Percentiles rank a stretch among this genome's conserved stretches.
phyloP scores from a whole-genome alignment of 257 asterid species.

The Scutellaria barbata region DNA sequence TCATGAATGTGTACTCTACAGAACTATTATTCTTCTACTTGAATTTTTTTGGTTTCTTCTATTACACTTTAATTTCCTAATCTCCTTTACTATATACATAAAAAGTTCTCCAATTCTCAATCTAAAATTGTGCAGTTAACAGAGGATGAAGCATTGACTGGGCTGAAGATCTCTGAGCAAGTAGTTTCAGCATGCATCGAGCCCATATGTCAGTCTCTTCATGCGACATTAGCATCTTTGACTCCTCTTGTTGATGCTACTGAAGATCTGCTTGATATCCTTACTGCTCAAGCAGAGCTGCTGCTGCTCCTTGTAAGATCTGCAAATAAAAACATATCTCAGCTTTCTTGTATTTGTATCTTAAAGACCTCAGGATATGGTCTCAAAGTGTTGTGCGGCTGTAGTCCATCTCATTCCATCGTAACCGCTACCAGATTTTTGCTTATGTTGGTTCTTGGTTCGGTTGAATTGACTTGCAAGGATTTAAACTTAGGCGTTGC shows the following conservation, averaged over 20 bases:
- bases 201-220: constrained; percentile 63
- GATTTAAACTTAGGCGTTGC: constrained; percentile 36
- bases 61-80: constrained; percentile 6
- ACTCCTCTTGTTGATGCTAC: constrained; percentile 49
- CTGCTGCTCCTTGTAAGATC: constrained; percentile 67
- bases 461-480: constrained; percentile 50
- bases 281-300: constrained; percentile 77
- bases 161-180: constrained; percentile 61
- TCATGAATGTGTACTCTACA: background rate
- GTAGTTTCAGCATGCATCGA: constrained; percentile 60
- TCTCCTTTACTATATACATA: constrained; percentile 2
- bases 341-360: constrained; percentile 48
- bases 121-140: constrained; percentile 59
- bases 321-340: constrained; percentile 41
- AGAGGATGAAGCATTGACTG: constrained; percentile 46
- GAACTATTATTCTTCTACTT: constrained; percentile 5
- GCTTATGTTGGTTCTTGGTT: constrained; percentile 68
- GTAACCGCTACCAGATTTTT: constrained; percentile 51
- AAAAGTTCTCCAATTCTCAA: constrained; percentile 19
- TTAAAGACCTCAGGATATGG: constrained; percentile 71
- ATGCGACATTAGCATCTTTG: constrained; percentile 58
- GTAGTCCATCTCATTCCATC: constrained; percentile 49
- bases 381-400: constrained; percentile 68
- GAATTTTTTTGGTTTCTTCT: background rate
- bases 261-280: constrained; percentile 61